Evolutionary conservation across 352 stramenopile genomes (phyloP), one percentile per base, ranked within the genome.

Genomic region (Pythium inflatum): DNA sequence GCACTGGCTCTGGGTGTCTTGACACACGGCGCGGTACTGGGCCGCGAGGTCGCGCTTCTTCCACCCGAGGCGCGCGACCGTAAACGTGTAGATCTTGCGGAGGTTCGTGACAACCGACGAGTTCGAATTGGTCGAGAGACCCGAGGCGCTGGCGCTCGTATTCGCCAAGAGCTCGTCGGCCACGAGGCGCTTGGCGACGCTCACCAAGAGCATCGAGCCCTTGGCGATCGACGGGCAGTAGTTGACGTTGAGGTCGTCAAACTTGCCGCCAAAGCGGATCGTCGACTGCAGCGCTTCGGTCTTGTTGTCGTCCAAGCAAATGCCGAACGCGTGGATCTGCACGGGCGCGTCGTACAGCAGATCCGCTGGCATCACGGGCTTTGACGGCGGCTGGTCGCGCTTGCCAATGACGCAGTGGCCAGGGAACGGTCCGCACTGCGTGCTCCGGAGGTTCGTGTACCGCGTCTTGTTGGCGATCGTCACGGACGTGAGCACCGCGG

Each of bases 1-100:
- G 46, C 59, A 66, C 16, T 34, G 20, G 25, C 25, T 8, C n/a
- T 18, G 12, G 9, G 34, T 18, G 7, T 24, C n/a, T 5, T 48
- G 33, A 27, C 59, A 66, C 8, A 14, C 22, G 28, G 59, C 59
- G 14, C 20, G n/a, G 33, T 57, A 66, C 2, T 24, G 12, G 8
- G 11, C 13, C 0, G 64, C 36, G 3, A 76, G 49, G n/a, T 76
- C 33, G 40, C 51, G 24, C 0, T 28, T 24, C 18, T 30, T 34
- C 64, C 70, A 76, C 11, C 64, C 41, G 18, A 76, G 60, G n/a
- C 60, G 70, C 0, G 50, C 58, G n/a, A 68, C 14, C 27, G 70
- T 76, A 45, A 76, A 14, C 4, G 65, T 55, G n/a, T 68, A 68
- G 7, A 73, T 62, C 36, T 73, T 76, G 36, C 59, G 53, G 5